Conservation (phyloP, 768 basidiomycete genomes). For the Daedaleopsis sinensis region DNA sequence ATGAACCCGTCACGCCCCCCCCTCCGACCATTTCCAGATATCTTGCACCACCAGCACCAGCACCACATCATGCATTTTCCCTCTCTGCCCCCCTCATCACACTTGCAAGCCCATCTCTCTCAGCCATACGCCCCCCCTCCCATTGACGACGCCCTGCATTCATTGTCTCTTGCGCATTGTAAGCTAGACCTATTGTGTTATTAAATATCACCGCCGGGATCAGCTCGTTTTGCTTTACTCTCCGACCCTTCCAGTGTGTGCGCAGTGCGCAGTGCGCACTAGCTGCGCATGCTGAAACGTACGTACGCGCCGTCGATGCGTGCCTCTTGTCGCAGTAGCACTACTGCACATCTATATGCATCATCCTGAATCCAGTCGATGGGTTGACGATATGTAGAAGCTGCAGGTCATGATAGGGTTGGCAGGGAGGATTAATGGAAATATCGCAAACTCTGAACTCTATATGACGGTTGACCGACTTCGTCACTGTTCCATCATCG, state of each 20-base stretch:
- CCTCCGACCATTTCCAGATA: no score
- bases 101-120: conserved; percentile 19
- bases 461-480: no score
- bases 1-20: conserved; percentile 23
- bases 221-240: conserved; percentile 8
- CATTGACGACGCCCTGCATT: conserved; percentile 18
- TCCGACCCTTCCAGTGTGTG: neutral
- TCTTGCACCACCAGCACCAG: conserved; percentile 6
- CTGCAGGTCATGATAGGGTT: no score
- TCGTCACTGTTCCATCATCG: no score
- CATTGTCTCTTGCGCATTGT: conserved; percentile 28
- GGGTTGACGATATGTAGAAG: no score
- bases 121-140: conserved; percentile 17
- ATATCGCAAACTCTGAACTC: no score
- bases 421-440: no score
- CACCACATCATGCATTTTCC: conserved; percentile 26
- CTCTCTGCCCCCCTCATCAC: conserved; percentile 9
- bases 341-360: no score
- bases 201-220: conserved; percentile 21
- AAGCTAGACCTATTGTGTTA: conserved; percentile 34
- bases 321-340: no score
- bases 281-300: neutral
- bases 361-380: no score
- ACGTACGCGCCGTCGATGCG: no score
- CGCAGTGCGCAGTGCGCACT: neutral